A percentile compares a stretch with the other conserved stretches of the same genome.
Conservation (phyloP, 1,284 basidiomycete species). For the Irpex rosettiformis region DNA sequence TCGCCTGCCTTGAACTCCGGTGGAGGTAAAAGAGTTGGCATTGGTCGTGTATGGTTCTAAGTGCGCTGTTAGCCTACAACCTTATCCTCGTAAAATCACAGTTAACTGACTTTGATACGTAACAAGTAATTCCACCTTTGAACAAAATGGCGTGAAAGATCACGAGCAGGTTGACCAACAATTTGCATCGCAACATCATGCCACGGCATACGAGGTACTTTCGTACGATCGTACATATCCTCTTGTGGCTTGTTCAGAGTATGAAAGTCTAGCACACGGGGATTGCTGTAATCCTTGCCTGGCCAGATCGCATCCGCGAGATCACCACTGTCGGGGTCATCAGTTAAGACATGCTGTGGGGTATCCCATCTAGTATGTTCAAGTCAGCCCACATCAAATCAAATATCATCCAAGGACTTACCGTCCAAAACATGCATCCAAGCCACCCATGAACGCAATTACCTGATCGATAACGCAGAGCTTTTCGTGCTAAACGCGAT, state of each 20-base stretch:
- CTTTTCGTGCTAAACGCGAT: conserved; percentile 93
- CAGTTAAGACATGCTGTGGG: conserved; percentile 86
- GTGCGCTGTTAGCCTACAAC: not conserved
- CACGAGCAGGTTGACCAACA: conserved; percentile 94
- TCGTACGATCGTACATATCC: conserved; percentile 90
- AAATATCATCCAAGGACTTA: conserved; percentile 21
- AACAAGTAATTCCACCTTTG: conserved; percentile 93
- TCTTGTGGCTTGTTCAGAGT: conserved; percentile 88
- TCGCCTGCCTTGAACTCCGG: conserved; percentile 89
- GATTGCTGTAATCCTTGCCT: conserved; percentile 93
- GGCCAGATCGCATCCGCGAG: conserved; percentile 80
- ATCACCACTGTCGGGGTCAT: conserved; percentile 67
- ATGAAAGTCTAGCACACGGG: conserved; percentile 86
- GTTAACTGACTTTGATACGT: conserved; percentile 74
- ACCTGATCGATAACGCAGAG: conserved; percentile 96
- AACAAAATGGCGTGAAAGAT: conserved; percentile 93
- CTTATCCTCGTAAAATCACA: not conserved
- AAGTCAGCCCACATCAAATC: not conserved
- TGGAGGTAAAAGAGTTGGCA: conserved; percentile 95
- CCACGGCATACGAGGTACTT: conserved; percentile 96
- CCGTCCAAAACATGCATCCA: conserved; percentile 92
- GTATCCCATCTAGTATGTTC: conserved; percentile 82
- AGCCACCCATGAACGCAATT: conserved; percentile 97
- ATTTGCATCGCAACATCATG: conserved; percentile 97
- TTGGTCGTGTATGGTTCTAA: conserved; percentile 84